Evolutionary conservation across 306 rosid genomes (phyloP).

Genomic region (Bauhinia variegata): DNA sequence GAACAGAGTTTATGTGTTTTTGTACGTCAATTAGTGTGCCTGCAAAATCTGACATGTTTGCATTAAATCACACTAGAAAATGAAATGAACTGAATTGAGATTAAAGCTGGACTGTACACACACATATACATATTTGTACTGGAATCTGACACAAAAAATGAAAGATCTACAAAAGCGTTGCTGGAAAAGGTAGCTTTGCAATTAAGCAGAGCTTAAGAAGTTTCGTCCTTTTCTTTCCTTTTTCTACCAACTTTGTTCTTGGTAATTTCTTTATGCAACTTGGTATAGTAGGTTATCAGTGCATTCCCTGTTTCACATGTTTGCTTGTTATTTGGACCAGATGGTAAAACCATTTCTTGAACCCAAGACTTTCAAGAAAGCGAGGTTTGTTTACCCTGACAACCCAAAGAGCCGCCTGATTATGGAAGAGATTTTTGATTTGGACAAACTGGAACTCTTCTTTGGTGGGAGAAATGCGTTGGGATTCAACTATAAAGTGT

Average conservation of each 20-base stretch:
- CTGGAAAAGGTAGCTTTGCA: not conserved
- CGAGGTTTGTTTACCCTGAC: conserved; percentile 66
- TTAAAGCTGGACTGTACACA: not conserved
- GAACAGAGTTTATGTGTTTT: not conserved
- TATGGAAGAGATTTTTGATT: conserved; percentile 66
- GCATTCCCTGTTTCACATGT: conserved; percentile 7
- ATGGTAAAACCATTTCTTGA: conserved; percentile 85
- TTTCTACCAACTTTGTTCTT: conserved; percentile 8
- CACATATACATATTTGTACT: not conserved
- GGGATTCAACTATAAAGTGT: conserved; percentile 53
- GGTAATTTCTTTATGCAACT: conserved; percentile 9
- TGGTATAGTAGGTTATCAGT: conserved; percentile 3
- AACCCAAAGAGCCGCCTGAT: conserved; percentile 57
- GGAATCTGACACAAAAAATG: not conserved
- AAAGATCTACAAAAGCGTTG: not conserved
- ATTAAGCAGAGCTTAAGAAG: not conserved
- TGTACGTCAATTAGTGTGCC: not conserved
- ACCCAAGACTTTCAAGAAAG: conserved; percentile 66
- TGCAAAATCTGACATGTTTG: not conserved
- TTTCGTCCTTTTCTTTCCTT: not conserved
- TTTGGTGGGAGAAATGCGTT: conserved; percentile 64
- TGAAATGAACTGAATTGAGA: not conserved
- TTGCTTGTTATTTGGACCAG: conserved; percentile 39
- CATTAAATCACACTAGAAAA: not conserved
- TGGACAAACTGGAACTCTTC: conserved; percentile 60